Conservation (phyloP, 2,329 filamentous ascomycete species). For the Sarocladium oryzae region DNA sequence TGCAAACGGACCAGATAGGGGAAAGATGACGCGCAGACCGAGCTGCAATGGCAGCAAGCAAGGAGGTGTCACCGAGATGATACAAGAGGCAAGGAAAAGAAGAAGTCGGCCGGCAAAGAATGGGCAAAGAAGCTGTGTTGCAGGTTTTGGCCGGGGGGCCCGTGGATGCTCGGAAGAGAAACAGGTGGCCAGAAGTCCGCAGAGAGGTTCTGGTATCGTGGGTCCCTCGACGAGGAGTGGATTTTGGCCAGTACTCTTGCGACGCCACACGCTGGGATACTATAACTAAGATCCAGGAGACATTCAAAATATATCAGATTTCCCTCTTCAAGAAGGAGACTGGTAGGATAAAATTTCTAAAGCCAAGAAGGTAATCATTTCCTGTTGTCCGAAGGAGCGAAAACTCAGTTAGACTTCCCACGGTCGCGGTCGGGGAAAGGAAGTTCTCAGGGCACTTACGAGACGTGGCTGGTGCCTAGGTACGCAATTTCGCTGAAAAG, state of each 20-base stretch:
- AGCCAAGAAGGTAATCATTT: no score
- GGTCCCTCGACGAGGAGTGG: neutral
- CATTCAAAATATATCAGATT: no score
- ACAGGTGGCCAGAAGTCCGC: conserved; percentile 9
- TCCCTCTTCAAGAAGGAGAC: no score
- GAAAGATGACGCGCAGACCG: neutral
- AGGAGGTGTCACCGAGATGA: no score
- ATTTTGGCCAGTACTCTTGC: neutral
- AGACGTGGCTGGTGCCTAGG: no score
- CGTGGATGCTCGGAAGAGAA: conserved; percentile 4
- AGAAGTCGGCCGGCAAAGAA: neutral
- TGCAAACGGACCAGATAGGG: neutral
- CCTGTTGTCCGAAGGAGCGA: no score
- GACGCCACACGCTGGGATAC: neutral
- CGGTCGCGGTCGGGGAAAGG: no score
- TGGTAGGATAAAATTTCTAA: no score
- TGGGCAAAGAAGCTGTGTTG: neutral
- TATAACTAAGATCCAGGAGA: no score
- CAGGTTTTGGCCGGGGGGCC: neutral
- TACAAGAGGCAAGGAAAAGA: neutral
- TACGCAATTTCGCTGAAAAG: no score
- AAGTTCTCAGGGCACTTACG: no score
- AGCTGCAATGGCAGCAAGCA: neutral
- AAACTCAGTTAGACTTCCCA: no score
- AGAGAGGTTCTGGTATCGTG: conserved; percentile 1